Evolutionary conservation across 805 yeast species (phyloP), one percentile per base, ranked within the genome.

Genomic region (Kregervanrija fluxuum): DNA sequence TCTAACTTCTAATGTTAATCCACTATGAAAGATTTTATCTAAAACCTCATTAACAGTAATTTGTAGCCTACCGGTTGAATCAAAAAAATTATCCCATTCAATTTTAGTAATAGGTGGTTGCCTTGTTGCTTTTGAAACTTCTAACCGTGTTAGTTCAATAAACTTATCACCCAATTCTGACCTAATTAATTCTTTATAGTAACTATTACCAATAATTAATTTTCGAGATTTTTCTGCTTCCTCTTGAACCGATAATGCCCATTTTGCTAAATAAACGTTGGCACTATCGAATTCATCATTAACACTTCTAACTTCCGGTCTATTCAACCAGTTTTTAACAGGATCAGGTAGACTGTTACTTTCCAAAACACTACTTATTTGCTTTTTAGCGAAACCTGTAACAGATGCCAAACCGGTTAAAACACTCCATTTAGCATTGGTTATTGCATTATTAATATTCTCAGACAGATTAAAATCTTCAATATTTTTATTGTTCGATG

Each of bases 251-350:
- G 87, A 87, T 54, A 87, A 74, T 0, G 98, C 97, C 98, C 98
- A 93, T 66, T 89, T 90, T 4, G 98, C 98, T 47, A 91, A 69
- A 61, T 88, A 91, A 4, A 89, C 84, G 43, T 90, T 75, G 0
- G 98, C 98, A 42, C 91, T 80, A 57, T 90, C 98, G 59, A 90
- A 93, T 50, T 91, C 98, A 50, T 87, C 85, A 47, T 93, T 86
- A 22, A 91, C 77, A 45, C 74, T 77, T 54, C 73, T 75, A 11
- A 91, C 95, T 54, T 87, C 95, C 0, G 96, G 93, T 50, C 82
- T 80, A 45, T 70, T 74, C 37, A 91, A 68, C 49, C 85, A 62
- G 42, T 75, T 75, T 53, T 75, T 76, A 17, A 83, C 69, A 2
- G 74, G 69, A 2, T 70, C 67, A 0, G 95, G 93, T 5, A 76